These are phyloP conservation scores for Solanum dulcamara DNA, from an alignment of 257 asterid genomes.

Conservation along the genomic window DNA sequence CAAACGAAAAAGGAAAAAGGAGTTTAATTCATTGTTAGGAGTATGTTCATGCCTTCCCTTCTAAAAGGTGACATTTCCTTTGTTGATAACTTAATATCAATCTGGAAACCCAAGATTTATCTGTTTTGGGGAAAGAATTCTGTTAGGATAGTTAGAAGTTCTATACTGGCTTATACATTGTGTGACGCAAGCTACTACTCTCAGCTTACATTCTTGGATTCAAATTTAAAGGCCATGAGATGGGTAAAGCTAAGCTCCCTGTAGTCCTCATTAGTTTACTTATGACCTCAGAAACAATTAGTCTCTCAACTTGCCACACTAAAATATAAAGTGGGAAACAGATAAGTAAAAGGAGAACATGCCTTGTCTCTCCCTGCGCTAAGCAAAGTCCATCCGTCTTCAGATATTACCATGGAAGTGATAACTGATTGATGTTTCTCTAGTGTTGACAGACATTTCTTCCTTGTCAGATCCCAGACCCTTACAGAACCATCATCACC, in stretches of 20 bases:
- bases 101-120: background rate
- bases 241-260: background rate
- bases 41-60: background rate
- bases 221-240: background rate
- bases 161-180: background rate
- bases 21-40: background rate
- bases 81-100: background rate
- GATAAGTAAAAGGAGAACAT: background rate
- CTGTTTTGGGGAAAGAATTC: background rate
- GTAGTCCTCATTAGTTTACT: background rate
- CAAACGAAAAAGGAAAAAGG: background rate
- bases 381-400: slow-evolving; percentile 84
- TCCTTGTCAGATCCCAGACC: slow-evolving; percentile 74
- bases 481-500: slow-evolving; percentile 71
- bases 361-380: slow-evolving; percentile 97
- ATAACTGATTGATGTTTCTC: slow-evolving; percentile 84
- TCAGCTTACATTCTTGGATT: background rate
- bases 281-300: background rate
- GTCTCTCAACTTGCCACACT: background rate
- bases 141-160: background rate
- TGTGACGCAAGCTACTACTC: background rate
- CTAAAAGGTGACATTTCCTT: background rate
- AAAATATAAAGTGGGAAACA: background rate
- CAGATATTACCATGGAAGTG: slow-evolving; percentile 81
- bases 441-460: slow-evolving; percentile 62